Conservation (phyloP, 495 filamentous ascomycete genomes). For the Daldinia concentrica region DNA sequence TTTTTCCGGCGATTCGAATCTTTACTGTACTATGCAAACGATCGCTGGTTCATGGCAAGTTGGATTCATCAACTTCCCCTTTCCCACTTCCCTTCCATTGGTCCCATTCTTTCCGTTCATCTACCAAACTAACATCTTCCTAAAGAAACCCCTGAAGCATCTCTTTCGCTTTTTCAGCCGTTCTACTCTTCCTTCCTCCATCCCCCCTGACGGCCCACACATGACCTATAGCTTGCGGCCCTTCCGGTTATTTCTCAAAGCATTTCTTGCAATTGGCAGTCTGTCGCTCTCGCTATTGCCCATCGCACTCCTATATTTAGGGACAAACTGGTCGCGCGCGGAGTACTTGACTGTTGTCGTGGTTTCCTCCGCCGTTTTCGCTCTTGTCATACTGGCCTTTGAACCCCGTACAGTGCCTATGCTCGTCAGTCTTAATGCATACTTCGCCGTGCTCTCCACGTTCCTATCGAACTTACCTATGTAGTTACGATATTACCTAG, state of each 20-base stretch:
- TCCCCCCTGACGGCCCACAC: constrained; percentile 1
- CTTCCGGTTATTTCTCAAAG: constrained; percentile 6
- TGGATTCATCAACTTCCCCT: neutral
- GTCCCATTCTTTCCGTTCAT: neutral
- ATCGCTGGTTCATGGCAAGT: constrained; percentile 7
- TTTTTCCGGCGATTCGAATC: constrained; percentile 20
- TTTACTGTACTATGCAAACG: constrained; percentile 1
- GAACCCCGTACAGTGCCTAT: constrained; percentile 16
- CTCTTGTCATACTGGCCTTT: constrained; percentile 4
- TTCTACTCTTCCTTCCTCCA: neutral
- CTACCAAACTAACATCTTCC: neutral
- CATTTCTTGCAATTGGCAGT: neutral
- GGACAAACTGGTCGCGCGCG: constrained; percentile 2
- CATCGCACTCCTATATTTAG: constrained; percentile 14
- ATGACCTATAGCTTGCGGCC: constrained; percentile 7
- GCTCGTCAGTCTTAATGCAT: constrained; percentile 25
- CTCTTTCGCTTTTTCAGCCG: constrained; percentile 14
- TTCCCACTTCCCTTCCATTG: neutral
- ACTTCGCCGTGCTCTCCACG: constrained; percentile 18
- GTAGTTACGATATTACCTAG: neutral
- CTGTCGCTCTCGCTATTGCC: constrained; percentile 11
- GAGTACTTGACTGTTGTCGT: constrained; percentile 10
- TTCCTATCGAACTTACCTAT: constrained; percentile 26
- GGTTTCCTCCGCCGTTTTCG: constrained; percentile 10
- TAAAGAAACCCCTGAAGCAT: constrained; percentile 9